phyloP scores from a whole-genome alignment of 768 basidiomycete species.

The Leccinum aurantiacum region DNA sequence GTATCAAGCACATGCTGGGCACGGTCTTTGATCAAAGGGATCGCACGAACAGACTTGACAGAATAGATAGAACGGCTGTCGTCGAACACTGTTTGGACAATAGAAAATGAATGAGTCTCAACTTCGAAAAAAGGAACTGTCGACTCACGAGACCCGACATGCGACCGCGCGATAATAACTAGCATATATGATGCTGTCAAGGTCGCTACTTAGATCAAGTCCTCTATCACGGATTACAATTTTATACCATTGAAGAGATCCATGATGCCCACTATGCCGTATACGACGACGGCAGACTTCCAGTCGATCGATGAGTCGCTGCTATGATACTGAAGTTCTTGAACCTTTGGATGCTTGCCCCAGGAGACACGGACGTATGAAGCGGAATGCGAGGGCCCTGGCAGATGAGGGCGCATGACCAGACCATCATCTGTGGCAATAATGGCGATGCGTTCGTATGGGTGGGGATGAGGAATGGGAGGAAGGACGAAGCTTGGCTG shows the following conservation, averaged over 20 bases:
- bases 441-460: conserved; percentile 67
- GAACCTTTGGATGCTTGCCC: conserved; percentile 56
- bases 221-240: background rate
- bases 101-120: conserved; percentile 3
- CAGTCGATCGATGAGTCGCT: conserved; percentile 47
- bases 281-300: conserved; percentile 57
- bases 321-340: conserved; percentile 43
- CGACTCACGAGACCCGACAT: conserved; percentile 65
- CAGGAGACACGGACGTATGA: conserved; percentile 54
- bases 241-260: conserved; percentile 66
- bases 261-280: conserved; percentile 76
- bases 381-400: conserved; percentile 26
- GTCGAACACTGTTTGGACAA: conserved; percentile 58
- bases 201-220: conserved; percentile 14
- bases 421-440: conserved; percentile 60
- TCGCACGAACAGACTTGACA: conserved; percentile 66
- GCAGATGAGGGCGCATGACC: conserved; percentile 58
- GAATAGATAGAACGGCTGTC: conserved; percentile 59
- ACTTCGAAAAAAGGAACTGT: conserved; percentile 3
- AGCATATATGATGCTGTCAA: conserved; percentile 70
- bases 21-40: conserved; percentile 68
- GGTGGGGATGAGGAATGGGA: conserved; percentile 72
- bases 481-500: conserved; percentile 66
- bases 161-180: conserved; percentile 61
- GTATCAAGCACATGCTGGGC: conserved; percentile 54